Percentiles rank a stretch among this genome's conserved stretches.
phyloP scores from a whole-genome alignment of 495 filamentous ascomycete genomes.

The Oidiodendron maius region DNA sequence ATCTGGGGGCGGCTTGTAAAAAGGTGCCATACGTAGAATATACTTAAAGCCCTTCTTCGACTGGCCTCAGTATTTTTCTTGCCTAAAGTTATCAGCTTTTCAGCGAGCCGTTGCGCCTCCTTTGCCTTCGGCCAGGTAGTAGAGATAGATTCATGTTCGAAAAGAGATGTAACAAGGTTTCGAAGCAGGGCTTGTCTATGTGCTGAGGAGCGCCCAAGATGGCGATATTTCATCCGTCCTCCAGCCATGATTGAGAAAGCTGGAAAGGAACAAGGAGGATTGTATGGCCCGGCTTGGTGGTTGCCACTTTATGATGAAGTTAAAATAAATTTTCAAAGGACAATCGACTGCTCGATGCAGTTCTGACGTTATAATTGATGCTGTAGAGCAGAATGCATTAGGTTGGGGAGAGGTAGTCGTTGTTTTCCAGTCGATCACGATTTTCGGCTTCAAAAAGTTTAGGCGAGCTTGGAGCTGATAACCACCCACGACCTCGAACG shows the following conservation, averaged over 20 bases:
- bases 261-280: neutral
- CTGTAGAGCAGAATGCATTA: too few relatives aligned
- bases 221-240: constrained; percentile 76
- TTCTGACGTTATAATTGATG: neutral
- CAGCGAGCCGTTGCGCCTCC: constrained; percentile 87
- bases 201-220: constrained; percentile 73
- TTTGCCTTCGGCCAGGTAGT: constrained; percentile 97
- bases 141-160: constrained; percentile 84
- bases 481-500: constrained; percentile 4
- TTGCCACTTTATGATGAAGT: too few relatives aligned
- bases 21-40: constrained; percentile 68
- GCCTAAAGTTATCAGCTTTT: constrained; percentile 86
- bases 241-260: constrained; percentile 62
- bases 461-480: constrained; percentile 3
- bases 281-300: neutral
- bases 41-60: constrained; percentile 57
- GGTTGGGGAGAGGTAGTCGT: too few relatives aligned
- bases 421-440: too few relatives aligned
- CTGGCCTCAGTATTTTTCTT: constrained; percentile 84
- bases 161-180: constrained; percentile 92
- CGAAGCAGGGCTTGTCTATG: constrained; percentile 91
- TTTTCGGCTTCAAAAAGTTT: constrained; percentile 9
- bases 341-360: neutral
- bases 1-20: too few relatives aligned
- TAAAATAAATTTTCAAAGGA: neutral